Evolutionary conservation across 257 asterid genomes (phyloP).

Genomic region (Agastache rugosa): DNA sequence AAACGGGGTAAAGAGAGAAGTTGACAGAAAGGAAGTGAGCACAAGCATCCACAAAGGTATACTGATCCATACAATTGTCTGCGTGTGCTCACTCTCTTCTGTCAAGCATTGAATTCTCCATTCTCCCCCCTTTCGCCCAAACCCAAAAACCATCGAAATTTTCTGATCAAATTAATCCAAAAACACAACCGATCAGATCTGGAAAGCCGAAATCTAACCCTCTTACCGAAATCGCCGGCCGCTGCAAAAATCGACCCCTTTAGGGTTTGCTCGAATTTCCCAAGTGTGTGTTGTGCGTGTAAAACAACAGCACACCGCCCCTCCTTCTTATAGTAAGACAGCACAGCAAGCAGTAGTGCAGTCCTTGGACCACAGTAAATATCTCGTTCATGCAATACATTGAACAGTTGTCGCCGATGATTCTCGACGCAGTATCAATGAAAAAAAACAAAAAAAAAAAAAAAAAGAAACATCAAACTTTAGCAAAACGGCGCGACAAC

Average conservation of each 20-base stretch:
- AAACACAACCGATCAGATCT: conserved; percentile 38
- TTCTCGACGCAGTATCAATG: background rate
- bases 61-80: conserved; percentile 46
- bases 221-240: background rate
- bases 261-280: conserved; percentile 31
- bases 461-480: background rate
- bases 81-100: conserved; percentile 70
- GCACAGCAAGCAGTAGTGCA: background rate
- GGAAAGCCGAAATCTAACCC: conserved; percentile 20
- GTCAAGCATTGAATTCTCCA: conserved; percentile 40
- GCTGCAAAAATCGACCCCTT: background rate
- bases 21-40: conserved; percentile 64
- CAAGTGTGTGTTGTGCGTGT: background rate
- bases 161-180: background rate
- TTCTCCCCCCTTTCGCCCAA: conserved; percentile 8
- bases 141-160: too few species aligned
- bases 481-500: background rate
- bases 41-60: conserved; percentile 46
- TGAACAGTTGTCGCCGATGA: conserved; percentile 22
- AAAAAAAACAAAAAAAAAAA: too few species aligned
- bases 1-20: conserved; percentile 32
- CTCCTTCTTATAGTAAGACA: background rate
- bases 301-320: background rate
- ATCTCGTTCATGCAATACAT: conserved; percentile 24
- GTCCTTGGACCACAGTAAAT: background rate